A percentile compares a stretch with the other conserved stretches of the same genome.
Conservation (phyloP, 208 protist species). For the Leishmania guyanensis region DNA sequence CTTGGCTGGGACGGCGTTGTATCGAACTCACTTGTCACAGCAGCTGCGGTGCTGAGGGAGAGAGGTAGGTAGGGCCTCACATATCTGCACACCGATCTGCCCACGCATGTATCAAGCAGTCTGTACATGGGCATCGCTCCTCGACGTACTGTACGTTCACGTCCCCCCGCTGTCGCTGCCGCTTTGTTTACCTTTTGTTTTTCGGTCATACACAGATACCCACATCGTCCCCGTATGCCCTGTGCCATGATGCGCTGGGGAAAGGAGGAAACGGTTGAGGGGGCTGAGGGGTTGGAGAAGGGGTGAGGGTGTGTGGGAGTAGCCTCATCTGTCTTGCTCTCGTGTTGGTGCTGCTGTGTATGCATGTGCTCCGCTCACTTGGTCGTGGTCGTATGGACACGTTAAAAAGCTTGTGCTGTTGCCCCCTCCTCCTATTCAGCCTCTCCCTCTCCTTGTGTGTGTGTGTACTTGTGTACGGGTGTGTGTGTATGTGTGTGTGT, state of each 20-base stretch:
- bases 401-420: neutral
- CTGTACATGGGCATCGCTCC: neutral
- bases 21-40: neutral
- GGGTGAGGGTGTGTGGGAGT: no score
- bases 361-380: neutral
- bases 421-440: neutral
- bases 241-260: neutral
- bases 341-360: neutral
- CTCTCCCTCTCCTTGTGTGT: neutral
- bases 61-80: neutral
- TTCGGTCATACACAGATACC: neutral
- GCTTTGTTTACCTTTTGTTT: no score
- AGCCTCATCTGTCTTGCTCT: neutral
- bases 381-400: neutral
- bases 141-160: neutral
- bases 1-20: neutral
- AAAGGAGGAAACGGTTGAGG: neutral
- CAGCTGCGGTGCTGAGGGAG: neutral
- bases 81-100: no score
- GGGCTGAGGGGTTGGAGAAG: neutral
- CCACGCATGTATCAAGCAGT: neutral
- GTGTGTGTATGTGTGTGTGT: neutral
- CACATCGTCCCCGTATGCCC: neutral
- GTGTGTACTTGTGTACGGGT: neutral
- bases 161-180: neutral